Conservation (phyloP, 768 basidiomycete species). For the Rhizopogon rudus region DNA sequence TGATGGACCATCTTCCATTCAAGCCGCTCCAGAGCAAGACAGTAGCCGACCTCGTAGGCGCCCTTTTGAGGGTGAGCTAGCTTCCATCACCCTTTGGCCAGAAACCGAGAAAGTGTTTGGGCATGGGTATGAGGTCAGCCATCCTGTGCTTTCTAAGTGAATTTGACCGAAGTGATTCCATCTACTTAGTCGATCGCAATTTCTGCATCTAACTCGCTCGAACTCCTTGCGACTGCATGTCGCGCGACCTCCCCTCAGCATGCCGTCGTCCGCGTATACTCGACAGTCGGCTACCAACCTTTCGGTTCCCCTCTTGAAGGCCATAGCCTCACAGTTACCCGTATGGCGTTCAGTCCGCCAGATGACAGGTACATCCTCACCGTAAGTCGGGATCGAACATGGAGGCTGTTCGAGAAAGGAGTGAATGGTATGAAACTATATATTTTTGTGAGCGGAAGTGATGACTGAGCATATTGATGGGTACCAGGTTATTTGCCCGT, state of each 20-base stretch:
- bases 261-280: slow-evolving; percentile 82
- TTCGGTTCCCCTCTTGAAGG: slow-evolving; percentile 74
- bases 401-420: slow-evolving; percentile 69
- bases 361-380: slow-evolving; percentile 77
- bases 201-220: slow-evolving; percentile 63
- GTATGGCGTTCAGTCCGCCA: slow-evolving; percentile 77
- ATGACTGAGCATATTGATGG: not conserved
- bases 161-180: not conserved
- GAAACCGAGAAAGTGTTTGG: slow-evolving; percentile 97
- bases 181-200: slow-evolving; percentile 68
- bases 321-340: slow-evolving; percentile 86
- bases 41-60: slow-evolving; percentile 24
- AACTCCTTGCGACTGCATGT: slow-evolving; percentile 84
- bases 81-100: slow-evolving; percentile 89
- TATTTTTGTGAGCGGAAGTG: not conserved
- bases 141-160: not conserved
- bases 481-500: slow-evolving; percentile 53
- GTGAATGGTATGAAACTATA: slow-evolving; percentile 32
- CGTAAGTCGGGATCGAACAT: slow-evolving; percentile 88
- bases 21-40: slow-evolving; percentile 15
- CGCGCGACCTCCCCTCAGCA: slow-evolving; percentile 85
- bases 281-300: slow-evolving; percentile 63
- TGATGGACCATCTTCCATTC: slow-evolving; percentile 1
- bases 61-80: slow-evolving; percentile 91
- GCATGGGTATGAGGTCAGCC: slow-evolving; percentile 90